phyloP scores from a whole-genome alignment of 176 grass and related monocot species.

The Oryza glaberrima region DNA sequence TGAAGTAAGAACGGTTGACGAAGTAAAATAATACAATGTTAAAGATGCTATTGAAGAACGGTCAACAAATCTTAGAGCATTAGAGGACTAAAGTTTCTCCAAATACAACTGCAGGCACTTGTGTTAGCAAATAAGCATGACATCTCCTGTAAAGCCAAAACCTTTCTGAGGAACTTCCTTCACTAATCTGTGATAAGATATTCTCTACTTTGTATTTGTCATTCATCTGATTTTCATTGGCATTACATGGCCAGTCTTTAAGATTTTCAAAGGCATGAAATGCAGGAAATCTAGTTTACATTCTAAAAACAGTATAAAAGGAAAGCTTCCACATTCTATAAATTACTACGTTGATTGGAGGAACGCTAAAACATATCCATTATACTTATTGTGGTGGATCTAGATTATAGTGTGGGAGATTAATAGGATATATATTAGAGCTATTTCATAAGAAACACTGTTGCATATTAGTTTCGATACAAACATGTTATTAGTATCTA shows the following conservation, averaged over 20 bases:
- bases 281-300: not conserved
- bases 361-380: not conserved
- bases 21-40: not conserved
- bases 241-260: not conserved
- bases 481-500: not conserved
- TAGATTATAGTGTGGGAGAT: not conserved
- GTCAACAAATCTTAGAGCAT: not conserved
- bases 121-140: not conserved
- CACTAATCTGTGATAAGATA: not conserved
- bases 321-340: not conserved
- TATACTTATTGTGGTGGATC: not conserved
- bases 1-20: not conserved
- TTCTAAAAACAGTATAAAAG: not conserved
- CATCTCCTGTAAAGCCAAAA: conserved; percentile 3
- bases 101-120: not conserved
- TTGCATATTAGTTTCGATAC: not conserved
- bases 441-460: not conserved
- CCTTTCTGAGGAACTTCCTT: not conserved
- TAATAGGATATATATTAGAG: not conserved
- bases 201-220: not conserved
- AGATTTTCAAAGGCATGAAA: conserved; percentile 10
- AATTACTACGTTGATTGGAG: not conserved
- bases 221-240: not conserved
- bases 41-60: not conserved
- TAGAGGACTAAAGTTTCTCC: not conserved